These are phyloP conservation scores for Wallacemonas rigidus DNA, from an alignment of 208 protist species.

Conservation along the genomic window DNA sequence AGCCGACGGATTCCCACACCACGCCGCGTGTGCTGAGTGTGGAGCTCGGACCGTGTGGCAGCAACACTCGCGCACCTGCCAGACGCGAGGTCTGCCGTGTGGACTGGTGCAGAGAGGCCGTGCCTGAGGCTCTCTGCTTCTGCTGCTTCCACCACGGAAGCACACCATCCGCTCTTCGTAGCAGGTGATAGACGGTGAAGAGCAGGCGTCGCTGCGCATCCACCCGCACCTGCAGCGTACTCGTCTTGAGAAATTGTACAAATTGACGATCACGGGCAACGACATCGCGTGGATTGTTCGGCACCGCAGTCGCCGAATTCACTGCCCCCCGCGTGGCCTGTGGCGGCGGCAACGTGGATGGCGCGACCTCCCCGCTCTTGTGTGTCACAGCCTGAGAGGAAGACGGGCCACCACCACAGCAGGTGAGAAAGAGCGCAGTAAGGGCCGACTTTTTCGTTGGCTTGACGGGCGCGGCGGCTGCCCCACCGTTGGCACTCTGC, in stretches of 20 bases:
- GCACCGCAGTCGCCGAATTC: neutral
- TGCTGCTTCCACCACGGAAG: slow-evolving; percentile 24
- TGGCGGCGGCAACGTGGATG: neutral
- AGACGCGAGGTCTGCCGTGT: slow-evolving; percentile 1
- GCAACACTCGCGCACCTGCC: neutral
- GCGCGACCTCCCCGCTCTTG: neutral
- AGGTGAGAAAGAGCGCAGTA: slow-evolving; percentile 10
- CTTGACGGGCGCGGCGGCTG: neutral
- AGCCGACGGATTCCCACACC: slow-evolving; percentile 73
- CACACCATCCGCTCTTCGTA: slow-evolving; percentile 20
- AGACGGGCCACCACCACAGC: slow-evolving; percentile 24
- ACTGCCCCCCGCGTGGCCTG: neutral
- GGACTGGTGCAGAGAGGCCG: slow-evolving; percentile 14
- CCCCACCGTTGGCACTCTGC: neutral
- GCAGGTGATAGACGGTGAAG: slow-evolving; percentile 51
- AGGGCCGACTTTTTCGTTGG: slow-evolving; percentile 20
- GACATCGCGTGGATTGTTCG: slow-evolving; percentile 10
- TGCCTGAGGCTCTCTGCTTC: slow-evolving; percentile 9
- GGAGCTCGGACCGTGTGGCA: neutral
- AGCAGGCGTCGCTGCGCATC: slow-evolving; percentile 56
- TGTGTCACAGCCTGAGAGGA: slow-evolving; percentile 14
- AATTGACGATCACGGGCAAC: slow-evolving; percentile 15
- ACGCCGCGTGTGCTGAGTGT: slow-evolving; percentile 18
- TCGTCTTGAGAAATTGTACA: slow-evolving; percentile 31
- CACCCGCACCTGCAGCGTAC: slow-evolving; percentile 31